Evolutionary conservation across 306 rosid species (phyloP), one percentile per base, ranked within the genome.

Genomic region (Spatholobus suberectus): DNA sequence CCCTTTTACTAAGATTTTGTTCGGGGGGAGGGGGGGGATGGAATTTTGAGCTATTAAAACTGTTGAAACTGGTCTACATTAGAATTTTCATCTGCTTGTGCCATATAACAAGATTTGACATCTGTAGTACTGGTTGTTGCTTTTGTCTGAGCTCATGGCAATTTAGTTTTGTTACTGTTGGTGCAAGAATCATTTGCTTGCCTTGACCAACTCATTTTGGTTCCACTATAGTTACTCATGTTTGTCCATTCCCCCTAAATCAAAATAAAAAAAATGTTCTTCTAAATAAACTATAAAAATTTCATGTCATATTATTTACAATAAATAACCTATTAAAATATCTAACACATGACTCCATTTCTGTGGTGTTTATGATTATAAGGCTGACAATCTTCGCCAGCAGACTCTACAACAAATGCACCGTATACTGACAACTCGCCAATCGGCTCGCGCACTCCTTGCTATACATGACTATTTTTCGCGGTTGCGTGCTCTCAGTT

Each of bases 371-470:
- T 55, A 37, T 32, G 26, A 11, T 83, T 49, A 51, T 32, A 86
- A 96, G 99, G 99, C 99, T 51, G 99, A 96, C 85, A 94, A 96
- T 86, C 88, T 96, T 72, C 93, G 99, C 85, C 98, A 94, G 88
- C 97, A 96, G 55, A 96, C 98, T 20, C 90, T 96, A 51, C 99
- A 93, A 85, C 99, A 96, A 88, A 91, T 96, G 99, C 96, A 90
- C 82, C 96, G 98, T 0, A 96, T 96, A 77, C 75, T 96, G 92
- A 93, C 99, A 58, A 94, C 97, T 14, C 97, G 96, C 3, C 99
- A 96, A 81, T 94, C 99, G 2, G 98, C 99, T 72, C 99, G 98
- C 4, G 99, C 98, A 0, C 94, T 96, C 66, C 94, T 96, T 14
- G 99, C 98, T 1, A 92, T 96, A 80, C 92, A 89, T 10, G 99